Base-by-base conservation (phyloP, 192 early-diverging fungal genomes). In the Geranomyces michiganensis region DNA sequence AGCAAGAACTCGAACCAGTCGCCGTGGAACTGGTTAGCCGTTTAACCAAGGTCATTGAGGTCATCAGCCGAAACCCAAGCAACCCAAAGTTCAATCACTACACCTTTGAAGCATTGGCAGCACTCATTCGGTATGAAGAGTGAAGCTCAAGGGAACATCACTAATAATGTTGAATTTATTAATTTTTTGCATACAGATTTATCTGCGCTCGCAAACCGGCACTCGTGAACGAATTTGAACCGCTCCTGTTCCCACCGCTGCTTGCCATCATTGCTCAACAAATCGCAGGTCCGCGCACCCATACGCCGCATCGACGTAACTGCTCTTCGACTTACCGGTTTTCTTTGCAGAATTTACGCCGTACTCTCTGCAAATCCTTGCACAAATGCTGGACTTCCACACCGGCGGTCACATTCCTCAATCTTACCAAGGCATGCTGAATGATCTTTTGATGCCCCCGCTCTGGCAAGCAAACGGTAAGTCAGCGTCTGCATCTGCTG, bases 11-110 rank as follows among this genome's bases (percentile, higher is more conserved):
- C 62, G 62, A 87, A 49, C 88, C 91, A 0, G 82, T 86, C 65
- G 93, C 89, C 22, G 86, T 85, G 43, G 83, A 90, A 4, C 82
- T 95, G 43, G 85, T 96, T 73, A 81, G 47, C 43, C 86, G 91
- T 51, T 76, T 98, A 71, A 94, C 90, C 0, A 79, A 76, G 22
- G 92, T 97, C 56, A 84, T 98, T 68, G 82, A 81, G 17, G 84
- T 90, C 58, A 91, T 99, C 10, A 90, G 91, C 79, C 88, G 90
- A 72, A 99, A 99, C 77, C 97, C 97, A 32, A 93, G 91, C 78
- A 98, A 99, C 79, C 96, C 97, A 0, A 90, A 87, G 43, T 99
- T 99, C 90, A 98, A 92, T 77, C 96, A 99, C 80, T 99, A 89
- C 79, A 78, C 92, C 55, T 99, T 99, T 76, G 97, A 99, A 78